Evolutionary conservation across 257 asterid species (phyloP).

Genomic region (Ocimum tenuiflorum): DNA sequence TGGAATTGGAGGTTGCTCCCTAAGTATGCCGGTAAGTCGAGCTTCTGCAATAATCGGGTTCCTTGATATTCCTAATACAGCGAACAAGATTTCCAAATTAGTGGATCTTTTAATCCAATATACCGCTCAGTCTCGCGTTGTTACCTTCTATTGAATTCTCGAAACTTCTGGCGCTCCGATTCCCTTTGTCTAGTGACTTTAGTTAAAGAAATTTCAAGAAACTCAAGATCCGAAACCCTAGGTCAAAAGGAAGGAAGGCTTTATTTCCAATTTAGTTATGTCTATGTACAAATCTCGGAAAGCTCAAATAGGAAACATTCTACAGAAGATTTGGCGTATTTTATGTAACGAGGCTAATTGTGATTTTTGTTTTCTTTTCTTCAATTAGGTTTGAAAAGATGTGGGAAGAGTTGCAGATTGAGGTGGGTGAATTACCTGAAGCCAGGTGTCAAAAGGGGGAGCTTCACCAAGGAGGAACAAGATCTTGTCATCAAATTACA

Average conservation of each 20-base stretch:
- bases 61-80: no score
- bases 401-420: conserved; percentile 33
- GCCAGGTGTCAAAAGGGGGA: conserved; percentile 25
- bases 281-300: no score
- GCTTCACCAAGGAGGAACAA: conserved; percentile 25
- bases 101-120: no score
- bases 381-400: conserved; percentile 27
- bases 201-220: no score
- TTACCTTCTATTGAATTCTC: no score
- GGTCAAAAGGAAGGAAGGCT: background rate
- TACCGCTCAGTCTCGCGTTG: no score
- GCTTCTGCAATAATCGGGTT: background rate
- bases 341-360: background rate
- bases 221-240: no score
- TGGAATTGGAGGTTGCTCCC: conserved; percentile 38
- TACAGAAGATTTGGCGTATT: background rate
- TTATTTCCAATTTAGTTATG: no score
- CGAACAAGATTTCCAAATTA: background rate
- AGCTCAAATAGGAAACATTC: no score
- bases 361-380: background rate
- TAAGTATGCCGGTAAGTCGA: conserved; percentile 25
- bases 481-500: conserved; percentile 23
- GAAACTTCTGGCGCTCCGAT: no score
- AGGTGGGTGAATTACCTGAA: conserved; percentile 34
- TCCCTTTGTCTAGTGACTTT: no score